Percentiles rank a stretch among this genome's conserved stretches.
Conservation (phyloP, 2,329 filamentous ascomycete species). For the Rachicladosporium sp. region DNA sequence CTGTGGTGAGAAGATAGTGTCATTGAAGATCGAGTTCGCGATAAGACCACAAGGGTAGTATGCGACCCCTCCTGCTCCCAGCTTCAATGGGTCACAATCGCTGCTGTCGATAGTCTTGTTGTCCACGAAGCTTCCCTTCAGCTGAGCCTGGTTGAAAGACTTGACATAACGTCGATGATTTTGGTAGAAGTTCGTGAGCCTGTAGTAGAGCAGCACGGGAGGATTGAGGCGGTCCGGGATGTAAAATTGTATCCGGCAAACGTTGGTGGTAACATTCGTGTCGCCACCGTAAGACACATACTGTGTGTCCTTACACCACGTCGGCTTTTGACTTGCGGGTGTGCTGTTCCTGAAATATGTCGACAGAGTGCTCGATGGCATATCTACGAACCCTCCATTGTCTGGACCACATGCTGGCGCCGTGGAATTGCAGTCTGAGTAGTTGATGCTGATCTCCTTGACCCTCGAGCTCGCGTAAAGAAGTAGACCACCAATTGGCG, state of each 20-base stretch:
- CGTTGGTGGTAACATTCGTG: constrained; percentile 26
- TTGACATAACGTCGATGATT: constrained; percentile 95
- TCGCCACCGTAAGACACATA: constrained; percentile 14
- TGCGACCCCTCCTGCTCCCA: constrained; percentile 38
- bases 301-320: constrained; percentile 14
- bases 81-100: constrained; percentile 59
- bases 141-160: constrained; percentile 71
- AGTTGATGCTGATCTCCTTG: constrained; percentile 83
- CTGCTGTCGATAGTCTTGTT: constrained; percentile 51
- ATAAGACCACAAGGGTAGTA: constrained; percentile 95
- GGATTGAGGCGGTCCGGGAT: constrained; percentile 68
- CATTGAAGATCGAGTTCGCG: constrained; percentile 95
- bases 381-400: constrained; percentile 28
- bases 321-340: constrained; percentile 11
- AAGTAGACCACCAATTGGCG: constrained; percentile 77
- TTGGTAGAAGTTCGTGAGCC: constrained; percentile 95
- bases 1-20: constrained; percentile 61
- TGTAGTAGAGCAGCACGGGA: constrained; percentile 87
- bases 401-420: constrained; percentile 33
- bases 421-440: constrained; percentile 58
- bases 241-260: constrained; percentile 65
- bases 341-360: constrained; percentile 55
- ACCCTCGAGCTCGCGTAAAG: constrained; percentile 77
- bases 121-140: constrained; percentile 58
- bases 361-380: constrained; percentile 47